Base-by-base conservation (phyloP, 176 grass and related monocot genomes). In the Juncus effusus region DNA sequence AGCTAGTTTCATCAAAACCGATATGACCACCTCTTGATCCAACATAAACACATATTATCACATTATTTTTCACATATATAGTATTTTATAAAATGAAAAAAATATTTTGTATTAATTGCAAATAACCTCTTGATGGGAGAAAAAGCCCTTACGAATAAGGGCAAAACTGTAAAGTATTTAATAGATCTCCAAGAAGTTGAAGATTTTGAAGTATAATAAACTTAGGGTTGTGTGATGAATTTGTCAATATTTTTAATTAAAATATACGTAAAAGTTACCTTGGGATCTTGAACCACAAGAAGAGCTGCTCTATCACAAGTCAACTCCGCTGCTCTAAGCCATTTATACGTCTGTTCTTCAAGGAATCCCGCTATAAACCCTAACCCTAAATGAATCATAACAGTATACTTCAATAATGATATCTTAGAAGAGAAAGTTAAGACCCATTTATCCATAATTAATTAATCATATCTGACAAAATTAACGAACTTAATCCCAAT, bases 251-350 rank as follows among this genome's bases (percentile, higher is more conserved):
- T 28, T 28, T 28, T 28, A 28, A 28, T 28, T 28, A 28, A 57
- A 54, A 69, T 54, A 52, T 8, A 52, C 0, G 3, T 10, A 7
- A 58, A 74, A 53, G 49, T 66, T 86, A 96, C 93, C 80, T 91
- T 96, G 19, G 93, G 85, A 67, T 96, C 84, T 73, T 88, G 80
- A 16, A 85, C 87, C 16, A 91, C 93, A 49, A 96, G 87, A 77
- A 96, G 93, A 81, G 88, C 93, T 44, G 93, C 93, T 62, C 93
- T 79, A 40, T 96, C 92, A 60, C 93, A 96, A 51, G 88, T 96
- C 59, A 96, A 82, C 67, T 96, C 88, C 12, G 88, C 93, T 58
- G 93, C 93, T 64, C 88, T 73, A 16, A 96, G 85, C 93, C 93
- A 96, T 10, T 87, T 83, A 75, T 86, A 84, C 8, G 91, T 69